Conservation (phyloP, 176 grass and related monocot species). For the Musa acuminata region DNA sequence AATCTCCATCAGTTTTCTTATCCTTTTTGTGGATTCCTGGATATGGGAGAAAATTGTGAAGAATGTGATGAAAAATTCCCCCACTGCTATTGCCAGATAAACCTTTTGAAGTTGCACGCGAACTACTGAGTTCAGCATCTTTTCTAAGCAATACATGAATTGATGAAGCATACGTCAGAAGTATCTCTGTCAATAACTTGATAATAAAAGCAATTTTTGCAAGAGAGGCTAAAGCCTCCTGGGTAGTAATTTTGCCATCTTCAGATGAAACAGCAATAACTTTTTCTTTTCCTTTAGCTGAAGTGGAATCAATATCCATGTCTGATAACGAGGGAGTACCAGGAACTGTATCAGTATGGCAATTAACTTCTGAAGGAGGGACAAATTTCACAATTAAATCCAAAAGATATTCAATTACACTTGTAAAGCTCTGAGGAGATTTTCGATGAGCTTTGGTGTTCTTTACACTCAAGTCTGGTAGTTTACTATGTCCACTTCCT, state of each 20-base stretch:
- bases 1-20: slow-evolving; percentile 81
- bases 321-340: slow-evolving; percentile 38
- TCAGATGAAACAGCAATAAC: slow-evolving; percentile 53
- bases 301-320: slow-evolving; percentile 87
- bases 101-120: slow-evolving; percentile 26
- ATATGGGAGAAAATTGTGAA: slow-evolving; percentile 75
- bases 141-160: slow-evolving; percentile 84
- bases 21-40: slow-evolving; percentile 82
- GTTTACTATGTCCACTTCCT: slow-evolving; percentile 43
- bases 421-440: slow-evolving; percentile 77
- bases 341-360: slow-evolving; percentile 35
- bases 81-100: slow-evolving; percentile 29
- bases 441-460: slow-evolving; percentile 70
- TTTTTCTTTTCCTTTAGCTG: slow-evolving; percentile 89
- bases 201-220: slow-evolving; percentile 78
- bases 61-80: slow-evolving; percentile 69
- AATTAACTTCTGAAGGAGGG: slow-evolving; percentile 43
- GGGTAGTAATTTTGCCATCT: slow-evolving; percentile 49
- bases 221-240: slow-evolving; percentile 74
- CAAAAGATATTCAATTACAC: slow-evolving; percentile 81
- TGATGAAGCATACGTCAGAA: slow-evolving; percentile 87
- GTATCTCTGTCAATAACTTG: slow-evolving; percentile 88
- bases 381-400: slow-evolving; percentile 65
- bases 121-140: slow-evolving; percentile 72
- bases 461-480: slow-evolving; percentile 49